Percentiles rank a stretch among this genome's conserved stretches.
Conservation (phyloP, 2,329 filamentous ascomycete genomes). For the Tolypocladium pustulatum region DNA sequence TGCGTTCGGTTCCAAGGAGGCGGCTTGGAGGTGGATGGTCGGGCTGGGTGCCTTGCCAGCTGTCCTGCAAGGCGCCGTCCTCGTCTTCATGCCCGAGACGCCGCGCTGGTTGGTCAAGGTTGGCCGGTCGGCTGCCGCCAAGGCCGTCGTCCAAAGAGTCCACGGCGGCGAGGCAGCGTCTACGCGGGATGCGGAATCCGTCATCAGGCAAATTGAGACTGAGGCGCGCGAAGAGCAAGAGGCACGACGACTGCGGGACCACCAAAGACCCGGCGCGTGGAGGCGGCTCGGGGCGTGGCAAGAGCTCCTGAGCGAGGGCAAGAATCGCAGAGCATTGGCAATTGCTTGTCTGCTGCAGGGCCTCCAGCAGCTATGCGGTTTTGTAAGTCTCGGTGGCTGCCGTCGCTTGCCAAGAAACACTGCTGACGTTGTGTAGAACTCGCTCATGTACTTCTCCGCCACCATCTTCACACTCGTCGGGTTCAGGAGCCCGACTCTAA, state of each 20-base stretch:
- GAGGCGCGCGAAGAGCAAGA: conserved; percentile 65
- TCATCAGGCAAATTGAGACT: conserved; percentile 59
- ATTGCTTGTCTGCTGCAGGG: conserved; percentile 84
- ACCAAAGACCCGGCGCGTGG: conserved; percentile 15
- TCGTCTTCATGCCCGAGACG: conserved; percentile 74
- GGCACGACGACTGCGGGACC: conserved; percentile 25
- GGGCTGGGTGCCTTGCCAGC: conserved; percentile 75
- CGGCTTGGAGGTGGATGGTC: conserved; percentile 87
- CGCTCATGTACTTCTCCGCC: conserved; percentile 84
- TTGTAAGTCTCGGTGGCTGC: conserved; percentile 38
- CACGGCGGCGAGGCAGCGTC: conserved; percentile 40
- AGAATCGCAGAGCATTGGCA: conserved; percentile 62
- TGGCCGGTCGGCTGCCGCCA: conserved; percentile 51
- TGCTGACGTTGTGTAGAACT: conserved; percentile 45
- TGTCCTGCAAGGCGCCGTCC: conserved; percentile 54
- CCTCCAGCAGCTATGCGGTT: conserved; percentile 80
- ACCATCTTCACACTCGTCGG: conserved; percentile 71
- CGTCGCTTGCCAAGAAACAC: background rate
- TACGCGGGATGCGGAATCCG: conserved; percentile 39
- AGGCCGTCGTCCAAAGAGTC: conserved; percentile 52
- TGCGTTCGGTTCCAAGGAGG: conserved; percentile 34
- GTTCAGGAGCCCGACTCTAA: conserved; percentile 69
- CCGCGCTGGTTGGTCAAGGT: conserved; percentile 76
- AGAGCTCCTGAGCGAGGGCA: conserved; percentile 45
- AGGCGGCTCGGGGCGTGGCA: conserved; percentile 36